Evolutionary conservation across 2,329 filamentous ascomycete genomes (phyloP), one percentile per base, ranked within the genome.

Genomic region (Cytospora leucostoma): DNA sequence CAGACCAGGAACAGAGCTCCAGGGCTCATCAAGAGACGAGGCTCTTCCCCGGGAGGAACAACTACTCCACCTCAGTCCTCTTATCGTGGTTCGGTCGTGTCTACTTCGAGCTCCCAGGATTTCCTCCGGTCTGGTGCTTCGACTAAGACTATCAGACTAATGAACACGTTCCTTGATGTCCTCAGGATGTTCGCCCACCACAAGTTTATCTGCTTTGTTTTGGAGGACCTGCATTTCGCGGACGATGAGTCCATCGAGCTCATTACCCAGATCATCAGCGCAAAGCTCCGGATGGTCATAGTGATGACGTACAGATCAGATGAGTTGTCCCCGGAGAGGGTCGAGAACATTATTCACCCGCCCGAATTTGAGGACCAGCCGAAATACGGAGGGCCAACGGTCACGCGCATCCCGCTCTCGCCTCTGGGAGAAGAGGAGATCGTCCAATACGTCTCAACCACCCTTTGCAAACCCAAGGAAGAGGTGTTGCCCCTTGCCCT

Each of bases 201-300:
- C 73, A 95, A 93, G 70, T 88, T 97, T 70, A 93, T 97, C 60
- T 96, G 92, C 71, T 88, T 97, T 69, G 93, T 88, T 69, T 77
- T 97, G 34, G 94, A 97, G 71, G 94, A 97, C 74, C 78, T 97
- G 37, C 93, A 97, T 70, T 95, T 92, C 74, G 92, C 93, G 7
- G 94, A 97, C 72, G 86, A 90, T 33, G 94, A 97, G 74, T 95
- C 90, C 15, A 78, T 95, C 55, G 92, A 96, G 63, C 80, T 97
- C 59, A 88, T 97, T 47, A 84, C 88, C 17, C 89, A 93, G 70
- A 92, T 97, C 59, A 86, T 96, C 61, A 82, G 83, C 57, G 87
- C 89, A 1, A 89, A 89, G 67, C 85, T 97, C 65, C 92, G 90
- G 21, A 89, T 97, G 78, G 87, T 94, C 21, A 81, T 96, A 35